phyloP scores from a whole-genome alignment of 768 basidiomycete genomes.

The Suillus spraguei region DNA sequence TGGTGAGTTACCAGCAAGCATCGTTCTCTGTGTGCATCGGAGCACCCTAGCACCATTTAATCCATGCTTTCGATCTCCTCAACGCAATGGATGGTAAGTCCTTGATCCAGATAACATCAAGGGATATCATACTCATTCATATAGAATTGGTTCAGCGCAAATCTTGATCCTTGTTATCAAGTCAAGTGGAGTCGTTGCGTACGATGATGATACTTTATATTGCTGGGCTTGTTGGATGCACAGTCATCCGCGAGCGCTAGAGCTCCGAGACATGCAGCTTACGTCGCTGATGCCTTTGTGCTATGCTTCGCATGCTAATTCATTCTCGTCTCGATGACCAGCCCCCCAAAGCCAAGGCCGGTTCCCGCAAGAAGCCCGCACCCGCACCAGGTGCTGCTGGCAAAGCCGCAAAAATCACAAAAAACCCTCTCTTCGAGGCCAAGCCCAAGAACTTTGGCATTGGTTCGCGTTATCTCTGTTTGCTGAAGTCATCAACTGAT shows the following conservation, averaged over 20 bases:
- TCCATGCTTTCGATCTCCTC: constrained; percentile 30
- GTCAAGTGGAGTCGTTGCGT: constrained; percentile 40
- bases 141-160: constrained; percentile 29
- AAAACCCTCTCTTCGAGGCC: constrained; percentile 97
- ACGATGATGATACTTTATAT: constrained; percentile 40
- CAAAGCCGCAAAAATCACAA: constrained; percentile 74
- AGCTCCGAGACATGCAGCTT: constrained; percentile 51
- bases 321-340: constrained; percentile 89
- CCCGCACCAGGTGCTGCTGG: constrained; percentile 80
- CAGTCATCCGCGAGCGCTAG: constrained; percentile 41
- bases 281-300: constrained; percentile 25
- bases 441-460: constrained; percentile 93
- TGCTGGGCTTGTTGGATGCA: constrained; percentile 43
- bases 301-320: constrained; percentile 34
- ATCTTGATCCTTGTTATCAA: constrained; percentile 10
- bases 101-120: constrained; percentile 37
- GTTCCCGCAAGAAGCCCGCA: constrained; percentile 83
- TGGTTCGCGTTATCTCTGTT: constrained; percentile 52
- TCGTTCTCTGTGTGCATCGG: constrained; percentile 32
- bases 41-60: constrained; percentile 41
- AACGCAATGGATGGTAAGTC: constrained; percentile 58
- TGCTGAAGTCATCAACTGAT: neutral
- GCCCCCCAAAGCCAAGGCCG: constrained; percentile 71
- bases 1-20: constrained; percentile 49
- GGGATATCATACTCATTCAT: constrained; percentile 11